Evolutionary conservation across 1,284 basidiomycete genomes (phyloP), one percentile per base, ranked within the genome.

Genomic region (Microstroma glucosiphilum): DNA sequence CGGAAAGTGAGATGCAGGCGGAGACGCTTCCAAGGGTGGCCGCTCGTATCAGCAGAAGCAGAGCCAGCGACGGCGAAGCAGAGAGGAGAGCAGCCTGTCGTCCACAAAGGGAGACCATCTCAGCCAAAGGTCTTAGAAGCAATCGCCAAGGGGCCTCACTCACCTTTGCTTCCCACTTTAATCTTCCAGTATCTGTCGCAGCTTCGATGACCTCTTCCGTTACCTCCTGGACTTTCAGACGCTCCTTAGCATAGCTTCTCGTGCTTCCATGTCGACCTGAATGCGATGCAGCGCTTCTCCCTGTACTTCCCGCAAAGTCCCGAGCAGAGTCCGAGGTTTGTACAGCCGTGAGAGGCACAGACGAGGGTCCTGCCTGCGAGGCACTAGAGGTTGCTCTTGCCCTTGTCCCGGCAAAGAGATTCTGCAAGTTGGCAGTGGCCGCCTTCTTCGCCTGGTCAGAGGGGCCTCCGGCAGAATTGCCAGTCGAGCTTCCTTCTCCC

Each of bases 161-260:
- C 59, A 63, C 61, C 49, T 70, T 70, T 42, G 70, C 70, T 51
- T 71, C 70, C 70, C 70, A 71, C 42, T 71, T 68, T 40, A 71
- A 67, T 37, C 69, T 51, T 8, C 60, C 41, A 12, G 64, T 57
- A 40, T 71, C 62, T 57, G 55, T 69, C 6, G 70, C 60, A 41
- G 46, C 43, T 23, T 60, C 40, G n/a, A 71, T 63, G 19, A 64
- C 58, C n/a, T 58, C 62, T n/a, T 64, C 57, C 26, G 70, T 25
- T 11, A 55, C 37, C 60, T 70, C 69, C 37, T 70, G 66, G 1
- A 43, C 48, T 42, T 62, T 57, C 57, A 67, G 60, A 40, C 67
- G 57, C 40, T 63, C 62, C 25, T 66, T 59, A 6, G 70, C 70
- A 42, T 70, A 71, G 15, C 58, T 62, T 12, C 69, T 59, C 1